Evolutionary conservation across 768 basidiomycete species (phyloP).

Genomic region (Rhodotorula babjevae): DNA sequence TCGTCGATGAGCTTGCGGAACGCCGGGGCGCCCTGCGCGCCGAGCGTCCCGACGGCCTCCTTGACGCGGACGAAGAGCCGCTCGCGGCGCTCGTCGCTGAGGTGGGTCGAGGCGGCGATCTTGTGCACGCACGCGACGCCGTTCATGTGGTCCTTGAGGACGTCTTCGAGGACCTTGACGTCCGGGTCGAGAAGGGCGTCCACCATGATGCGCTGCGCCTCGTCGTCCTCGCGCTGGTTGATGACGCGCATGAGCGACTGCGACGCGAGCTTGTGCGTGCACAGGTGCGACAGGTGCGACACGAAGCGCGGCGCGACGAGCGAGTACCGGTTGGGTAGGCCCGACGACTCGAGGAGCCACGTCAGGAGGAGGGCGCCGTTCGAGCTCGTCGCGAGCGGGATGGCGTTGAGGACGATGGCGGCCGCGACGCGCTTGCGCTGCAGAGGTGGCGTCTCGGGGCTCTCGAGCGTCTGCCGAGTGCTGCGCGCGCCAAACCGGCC

Average conservation of each 20-base stretch:
- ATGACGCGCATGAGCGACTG: constrained; percentile 90
- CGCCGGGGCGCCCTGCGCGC: constrained; percentile 89
- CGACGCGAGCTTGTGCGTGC: constrained; percentile 95
- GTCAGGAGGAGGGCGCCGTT: constrained; percentile 93
- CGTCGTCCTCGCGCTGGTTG: constrained; percentile 89
- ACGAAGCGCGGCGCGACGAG: constrained; percentile 92
- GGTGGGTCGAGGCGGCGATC: constrained; percentile 78
- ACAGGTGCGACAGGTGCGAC: constrained; percentile 90
- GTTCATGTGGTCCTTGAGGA: constrained; percentile 92
- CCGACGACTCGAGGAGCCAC: constrained; percentile 92
- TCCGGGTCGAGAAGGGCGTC: constrained; percentile 86
- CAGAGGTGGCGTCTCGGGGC: constrained; percentile 73
- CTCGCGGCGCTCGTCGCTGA: constrained; percentile 65
- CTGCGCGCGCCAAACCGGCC: constrained; percentile 96
- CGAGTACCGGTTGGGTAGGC: constrained; percentile 90
- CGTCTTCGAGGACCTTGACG: constrained; percentile 82
- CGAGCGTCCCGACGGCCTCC: constrained; percentile 79
- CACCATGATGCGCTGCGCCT: constrained; percentile 78
- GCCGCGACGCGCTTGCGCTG: constrained; percentile 94
- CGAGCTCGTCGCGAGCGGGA: constrained; percentile 93
- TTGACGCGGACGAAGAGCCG: constrained; percentile 79
- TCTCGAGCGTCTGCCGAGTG: constrained; percentile 95
- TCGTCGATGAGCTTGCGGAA: constrained; percentile 91
- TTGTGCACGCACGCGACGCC: constrained; percentile 92
- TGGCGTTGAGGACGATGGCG: constrained; percentile 91